Percentiles rank a stretch among this genome's conserved stretches.
Conservation (phyloP, 495 filamentous ascomycete species). For the Apodospora peruviana region DNA sequence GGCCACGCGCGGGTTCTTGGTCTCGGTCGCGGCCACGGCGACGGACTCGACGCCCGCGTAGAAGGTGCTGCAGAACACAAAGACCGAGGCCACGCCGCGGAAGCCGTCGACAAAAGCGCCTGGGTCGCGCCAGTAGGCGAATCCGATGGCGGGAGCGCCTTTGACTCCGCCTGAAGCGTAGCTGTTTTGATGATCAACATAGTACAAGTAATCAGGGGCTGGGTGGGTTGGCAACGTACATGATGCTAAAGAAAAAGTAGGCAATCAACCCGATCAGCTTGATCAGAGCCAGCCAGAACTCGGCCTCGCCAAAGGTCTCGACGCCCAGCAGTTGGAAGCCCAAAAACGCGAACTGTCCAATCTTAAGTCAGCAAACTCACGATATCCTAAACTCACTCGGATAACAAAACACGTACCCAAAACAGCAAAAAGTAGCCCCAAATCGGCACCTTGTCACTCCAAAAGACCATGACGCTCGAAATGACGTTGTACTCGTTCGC, state of each 20-base stretch:
- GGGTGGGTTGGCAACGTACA: conserved; percentile 32
- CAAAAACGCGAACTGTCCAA: conserved; percentile 32
- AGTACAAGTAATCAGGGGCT: not conserved
- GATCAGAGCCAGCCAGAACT: conserved; percentile 58
- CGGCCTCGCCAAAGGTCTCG: conserved; percentile 55
- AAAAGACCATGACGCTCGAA: conserved; percentile 55
- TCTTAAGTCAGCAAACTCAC: conserved; percentile 11
- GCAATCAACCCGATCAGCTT: conserved; percentile 65
- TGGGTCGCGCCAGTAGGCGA: conserved; percentile 63
- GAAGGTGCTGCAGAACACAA: conserved; percentile 63
- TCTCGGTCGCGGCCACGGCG: conserved; percentile 69
- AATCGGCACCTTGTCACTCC: conserved; percentile 45
- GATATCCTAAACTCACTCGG: not conserved
- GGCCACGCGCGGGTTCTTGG: conserved; percentile 63
- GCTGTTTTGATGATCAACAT: conserved; percentile 5
- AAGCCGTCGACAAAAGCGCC: conserved; percentile 65
- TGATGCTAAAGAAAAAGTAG: conserved; percentile 64
- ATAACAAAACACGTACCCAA: conserved; percentile 43
- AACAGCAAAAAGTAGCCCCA: conserved; percentile 61
- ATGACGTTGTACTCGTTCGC: conserved; percentile 56
- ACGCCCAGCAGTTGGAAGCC: conserved; percentile 43
- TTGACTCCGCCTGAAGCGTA: conserved; percentile 47
- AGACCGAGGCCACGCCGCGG: conserved; percentile 52
- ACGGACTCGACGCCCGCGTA: conserved; percentile 73
- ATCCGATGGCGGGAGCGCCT: conserved; percentile 47